These are phyloP conservation scores for Colletotrichum sp. DNA, from an alignment of 2,329 filamentous ascomycete genomes.

Conservation along the genomic window DNA sequence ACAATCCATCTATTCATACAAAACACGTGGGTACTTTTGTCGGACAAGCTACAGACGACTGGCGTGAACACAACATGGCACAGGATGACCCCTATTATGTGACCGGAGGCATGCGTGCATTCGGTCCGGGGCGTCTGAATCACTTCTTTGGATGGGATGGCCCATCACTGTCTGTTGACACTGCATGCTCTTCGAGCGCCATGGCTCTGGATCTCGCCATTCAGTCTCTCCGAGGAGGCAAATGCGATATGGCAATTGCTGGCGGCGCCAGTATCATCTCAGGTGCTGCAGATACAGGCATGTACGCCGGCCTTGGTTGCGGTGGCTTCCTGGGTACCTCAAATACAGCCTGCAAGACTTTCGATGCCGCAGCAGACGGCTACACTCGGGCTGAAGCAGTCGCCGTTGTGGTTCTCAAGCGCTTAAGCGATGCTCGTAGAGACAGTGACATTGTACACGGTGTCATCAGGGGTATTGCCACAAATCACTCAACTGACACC, in stretches of 20 bases:
- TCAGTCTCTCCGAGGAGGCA: neutral
- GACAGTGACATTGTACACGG: neutral
- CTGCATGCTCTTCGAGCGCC: constrained; percentile 41
- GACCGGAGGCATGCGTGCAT: constrained; percentile 37
- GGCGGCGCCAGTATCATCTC: neutral
- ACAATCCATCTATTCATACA: neutral
- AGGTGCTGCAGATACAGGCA: neutral
- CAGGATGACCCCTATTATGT: constrained; percentile 40
- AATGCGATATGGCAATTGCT: neutral
- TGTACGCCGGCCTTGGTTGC: neutral
- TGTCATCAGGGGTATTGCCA: neutral
- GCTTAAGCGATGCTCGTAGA: neutral
- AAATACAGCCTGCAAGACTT: neutral
- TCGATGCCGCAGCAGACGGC: neutral
- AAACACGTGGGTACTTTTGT: neutral
- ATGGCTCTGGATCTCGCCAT: constrained; percentile 22
- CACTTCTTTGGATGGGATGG: constrained; percentile 45
- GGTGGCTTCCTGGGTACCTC: neutral
- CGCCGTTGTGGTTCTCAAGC: neutral
- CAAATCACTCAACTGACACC: neutral
- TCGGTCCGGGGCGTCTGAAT: constrained; percentile 36
- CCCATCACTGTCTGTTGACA: constrained; percentile 40
- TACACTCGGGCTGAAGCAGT: neutral
- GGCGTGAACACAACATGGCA: constrained; percentile 39
- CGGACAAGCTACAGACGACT: neutral